Conservation (phyloP, 768 basidiomycete species). For the Tylopilus subfusipes region DNA sequence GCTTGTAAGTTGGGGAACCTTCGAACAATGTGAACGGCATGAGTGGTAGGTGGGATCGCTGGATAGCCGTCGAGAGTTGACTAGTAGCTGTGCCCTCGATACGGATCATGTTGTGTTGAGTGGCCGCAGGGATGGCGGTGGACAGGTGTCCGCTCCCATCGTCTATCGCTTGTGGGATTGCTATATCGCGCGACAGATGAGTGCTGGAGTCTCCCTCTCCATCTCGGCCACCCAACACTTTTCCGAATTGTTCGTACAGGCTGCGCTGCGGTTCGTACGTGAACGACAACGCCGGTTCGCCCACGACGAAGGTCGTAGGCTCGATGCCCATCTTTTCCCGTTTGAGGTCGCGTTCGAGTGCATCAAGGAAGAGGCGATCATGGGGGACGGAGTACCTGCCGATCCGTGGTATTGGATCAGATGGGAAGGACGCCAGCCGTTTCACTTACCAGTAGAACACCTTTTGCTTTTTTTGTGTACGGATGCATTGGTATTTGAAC, state of each 20-base stretch:
- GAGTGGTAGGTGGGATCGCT: conserved; percentile 38
- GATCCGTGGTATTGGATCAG: neutral
- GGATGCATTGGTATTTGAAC: conserved; percentile 95
- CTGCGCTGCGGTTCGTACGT: conserved; percentile 82
- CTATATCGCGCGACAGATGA: conserved; percentile 29
- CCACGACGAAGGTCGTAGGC: conserved; percentile 69
- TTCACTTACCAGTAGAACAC: conserved; percentile 90
- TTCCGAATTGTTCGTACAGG: conserved; percentile 85
- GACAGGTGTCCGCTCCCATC: conserved; percentile 17
- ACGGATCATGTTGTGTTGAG: conserved; percentile 20
- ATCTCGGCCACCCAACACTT: conserved; percentile 34
- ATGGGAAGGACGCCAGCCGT: neutral
- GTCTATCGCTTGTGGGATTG: conserved; percentile 3
- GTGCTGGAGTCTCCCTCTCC: conserved; percentile 35
- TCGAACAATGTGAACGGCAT: conserved; percentile 74
- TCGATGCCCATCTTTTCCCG: conserved; percentile 89
- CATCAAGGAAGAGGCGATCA: conserved; percentile 94
- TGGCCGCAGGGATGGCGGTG: conserved; percentile 2
- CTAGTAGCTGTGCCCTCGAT: conserved; percentile 23
- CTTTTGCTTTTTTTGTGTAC: conserved; percentile 98
- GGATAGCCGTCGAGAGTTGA: conserved; percentile 17
- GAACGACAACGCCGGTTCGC: conserved; percentile 88
- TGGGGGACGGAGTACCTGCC: conserved; percentile 94
- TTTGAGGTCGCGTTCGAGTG: conserved; percentile 93
- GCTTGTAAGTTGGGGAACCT: conserved; percentile 86